phyloP scores from a whole-genome alignment of 2,329 filamentous ascomycete genomes.

The Xylaria sp. region DNA sequence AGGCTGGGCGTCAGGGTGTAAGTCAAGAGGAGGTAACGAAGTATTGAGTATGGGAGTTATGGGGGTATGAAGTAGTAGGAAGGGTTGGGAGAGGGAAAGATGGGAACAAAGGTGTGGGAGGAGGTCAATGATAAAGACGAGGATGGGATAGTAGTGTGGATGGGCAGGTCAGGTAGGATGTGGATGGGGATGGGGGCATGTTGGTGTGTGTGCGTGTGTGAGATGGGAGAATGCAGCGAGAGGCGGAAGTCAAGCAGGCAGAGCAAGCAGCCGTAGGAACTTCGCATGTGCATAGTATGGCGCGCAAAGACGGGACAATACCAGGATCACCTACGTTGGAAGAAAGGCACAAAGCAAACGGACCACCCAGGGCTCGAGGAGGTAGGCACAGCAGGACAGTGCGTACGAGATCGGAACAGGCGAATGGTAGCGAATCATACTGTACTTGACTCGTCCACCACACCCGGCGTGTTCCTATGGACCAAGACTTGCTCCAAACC shows the following conservation, averaged over 20 bases:
- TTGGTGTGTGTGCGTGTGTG: slow-evolving; percentile 49
- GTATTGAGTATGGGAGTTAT: background rate
- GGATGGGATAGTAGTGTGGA: slow-evolving; percentile 42
- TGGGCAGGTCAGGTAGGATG: slow-evolving; percentile 40
- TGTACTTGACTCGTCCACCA: slow-evolving; percentile 20
- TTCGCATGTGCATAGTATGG: slow-evolving; percentile 41
- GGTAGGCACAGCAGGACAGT: slow-evolving; percentile 25
- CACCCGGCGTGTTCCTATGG: slow-evolving; percentile 23
- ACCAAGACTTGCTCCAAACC: slow-evolving; percentile 21
- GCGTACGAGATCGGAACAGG: background rate
- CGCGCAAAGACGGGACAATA: slow-evolving; percentile 36
- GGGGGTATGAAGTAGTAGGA: slow-evolving; percentile 7
- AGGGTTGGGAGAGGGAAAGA: slow-evolving; percentile 32
- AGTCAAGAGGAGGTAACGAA: slow-evolving; percentile 27
- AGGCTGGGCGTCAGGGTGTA: slow-evolving; percentile 28
- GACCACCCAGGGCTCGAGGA: slow-evolving; percentile 6
- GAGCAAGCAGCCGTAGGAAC: slow-evolving; percentile 43
- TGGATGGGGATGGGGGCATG: slow-evolving; percentile 45
- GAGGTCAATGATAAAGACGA: slow-evolving; percentile 43
- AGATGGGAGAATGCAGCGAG: slow-evolving; percentile 43
- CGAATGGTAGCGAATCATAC: slow-evolving; percentile 7
- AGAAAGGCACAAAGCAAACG: slow-evolving; percentile 36
- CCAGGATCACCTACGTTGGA: slow-evolving; percentile 44
- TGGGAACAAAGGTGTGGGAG: slow-evolving; percentile 39
- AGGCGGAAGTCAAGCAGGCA: slow-evolving; percentile 41